Base-by-base conservation (phyloP, 495 filamentous ascomycete genomes). In the Aspergillus biplanus region DNA sequence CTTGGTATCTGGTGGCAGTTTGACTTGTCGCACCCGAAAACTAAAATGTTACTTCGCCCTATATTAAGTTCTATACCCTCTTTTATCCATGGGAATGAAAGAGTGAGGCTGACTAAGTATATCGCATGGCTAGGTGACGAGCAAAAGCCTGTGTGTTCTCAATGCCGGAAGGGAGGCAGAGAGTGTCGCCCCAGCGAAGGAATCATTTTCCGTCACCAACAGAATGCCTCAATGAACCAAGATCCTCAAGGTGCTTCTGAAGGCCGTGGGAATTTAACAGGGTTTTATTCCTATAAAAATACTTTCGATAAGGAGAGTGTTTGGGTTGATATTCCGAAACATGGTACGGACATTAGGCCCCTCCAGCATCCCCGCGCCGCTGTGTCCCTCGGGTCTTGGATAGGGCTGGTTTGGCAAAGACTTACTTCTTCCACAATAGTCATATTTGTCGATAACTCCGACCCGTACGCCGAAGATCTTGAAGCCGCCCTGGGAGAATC, bases 251-350 rank as follows among this genome's bases (percentile, higher is more conserved):
- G 69, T 13, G 71, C 80, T 6, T 73, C 73, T 13, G 75, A 74
- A 59, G 81, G 78, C 18, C 75, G 73, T 18, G 76, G 74, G 0
- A 78, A 72, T 59, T 73, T 90, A 59, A 83, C 83, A 56, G 83
- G 85, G n/a, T 90, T 89, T 69, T 90, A 88, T 69, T 86, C 84
- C 34, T 90, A 90, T 69, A 87, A 84, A 68, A 86, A 90, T 69
- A 88, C 87, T 3, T 90, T 90, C 66, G 80, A 82, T 58, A 79
- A 84, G 61, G 78, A 84, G 64, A 86, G 80, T 48, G 75, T 84
- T 6, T 90, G 87, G 87, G 72, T 90, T 31, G 84, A 88, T 61
- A 80, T 89, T 52, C 87, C 87, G 6, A 85, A 84, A 65, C 73
- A 85, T 58, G 77, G 82, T 83, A 74, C 39, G 68, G 46, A 35